Conservation (phyloP, 169 alveolate genomes). For the Pseudocohnilembus persalinus region DNA sequence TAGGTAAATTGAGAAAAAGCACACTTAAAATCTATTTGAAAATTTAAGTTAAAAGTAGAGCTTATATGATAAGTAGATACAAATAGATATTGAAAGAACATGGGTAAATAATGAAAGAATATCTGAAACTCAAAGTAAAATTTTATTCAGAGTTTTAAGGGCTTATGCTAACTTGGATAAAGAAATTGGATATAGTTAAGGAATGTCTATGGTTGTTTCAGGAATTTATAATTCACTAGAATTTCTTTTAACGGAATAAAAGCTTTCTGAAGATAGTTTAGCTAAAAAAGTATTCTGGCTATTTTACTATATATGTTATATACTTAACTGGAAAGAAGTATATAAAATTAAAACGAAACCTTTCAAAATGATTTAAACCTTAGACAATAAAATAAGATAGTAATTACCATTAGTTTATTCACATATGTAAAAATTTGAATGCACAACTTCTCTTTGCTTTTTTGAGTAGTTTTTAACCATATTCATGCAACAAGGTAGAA, state of each 20-base stretch:
- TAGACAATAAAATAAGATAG: not conserved
- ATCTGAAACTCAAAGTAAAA: not conserved
- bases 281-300: conserved; percentile 10
- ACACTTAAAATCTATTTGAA: not conserved
- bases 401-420: not conserved
- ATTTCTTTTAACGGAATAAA: not conserved
- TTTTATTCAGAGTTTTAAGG: conserved; percentile 19
- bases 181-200: conserved; percentile 32
- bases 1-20: not conserved
- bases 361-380: not conserved
- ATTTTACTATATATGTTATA: not conserved
- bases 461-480: not conserved
- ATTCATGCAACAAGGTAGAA: not conserved
- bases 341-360: not conserved
- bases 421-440: not conserved
- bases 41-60: not conserved
- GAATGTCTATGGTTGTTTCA: conserved; percentile 27
- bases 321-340: conserved; percentile 27
- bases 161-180: conserved; percentile 35
- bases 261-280: too few species aligned
- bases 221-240: conserved; percentile 16
- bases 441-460: not conserved
- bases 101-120: not conserved
- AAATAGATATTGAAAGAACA: not conserved
- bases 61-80: not conserved